phyloP scores from a whole-genome alignment of 352 stramenopile genomes.

The Globisporangium megalacanthum region DNA sequence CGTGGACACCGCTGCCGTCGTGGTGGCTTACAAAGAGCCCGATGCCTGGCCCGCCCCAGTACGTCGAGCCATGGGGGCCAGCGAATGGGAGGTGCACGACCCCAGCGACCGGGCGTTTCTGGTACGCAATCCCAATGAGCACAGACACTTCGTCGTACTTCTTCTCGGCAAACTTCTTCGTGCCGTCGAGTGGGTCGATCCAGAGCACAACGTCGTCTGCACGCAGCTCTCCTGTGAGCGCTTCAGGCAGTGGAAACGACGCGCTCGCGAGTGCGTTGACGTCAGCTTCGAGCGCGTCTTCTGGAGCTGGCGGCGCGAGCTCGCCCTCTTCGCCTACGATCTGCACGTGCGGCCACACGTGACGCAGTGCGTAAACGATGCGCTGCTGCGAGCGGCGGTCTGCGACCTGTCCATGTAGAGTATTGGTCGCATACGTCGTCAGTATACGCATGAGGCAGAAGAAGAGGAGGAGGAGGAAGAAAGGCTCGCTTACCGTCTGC shows the following conservation, averaged over 20 bases:
- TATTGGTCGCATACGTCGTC: not conserved
- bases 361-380: conserved; percentile 52
- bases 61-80: conserved; percentile 42
- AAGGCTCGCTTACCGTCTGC: conserved; percentile 34
- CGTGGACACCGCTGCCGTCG: conserved; percentile 25
- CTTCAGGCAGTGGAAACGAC: conserved; percentile 10
- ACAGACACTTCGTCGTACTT: conserved; percentile 76
- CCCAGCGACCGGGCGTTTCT: conserved; percentile 53
- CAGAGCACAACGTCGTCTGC: conserved; percentile 57
- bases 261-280: conserved; percentile 20
- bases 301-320: conserved; percentile 31
- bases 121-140: conserved; percentile 66
- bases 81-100: conserved; percentile 73
- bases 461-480: not conserved
- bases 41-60: conserved; percentile 53
- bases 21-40: conserved; percentile 47
- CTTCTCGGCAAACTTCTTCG: conserved; percentile 69
- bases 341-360: conserved; percentile 42
- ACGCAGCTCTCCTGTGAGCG: conserved; percentile 25
- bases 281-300: conserved; percentile 48
- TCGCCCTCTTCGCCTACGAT: conserved; percentile 74
- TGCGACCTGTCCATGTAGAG: conserved; percentile 24
- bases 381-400: conserved; percentile 73
- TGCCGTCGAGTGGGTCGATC: conserved; percentile 76
- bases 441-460: not conserved